Percentiles rank a stretch among this genome's conserved stretches.
phyloP scores from a whole-genome alignment of 805 yeast genomes.

The Suhomyces prunicola region DNA sequence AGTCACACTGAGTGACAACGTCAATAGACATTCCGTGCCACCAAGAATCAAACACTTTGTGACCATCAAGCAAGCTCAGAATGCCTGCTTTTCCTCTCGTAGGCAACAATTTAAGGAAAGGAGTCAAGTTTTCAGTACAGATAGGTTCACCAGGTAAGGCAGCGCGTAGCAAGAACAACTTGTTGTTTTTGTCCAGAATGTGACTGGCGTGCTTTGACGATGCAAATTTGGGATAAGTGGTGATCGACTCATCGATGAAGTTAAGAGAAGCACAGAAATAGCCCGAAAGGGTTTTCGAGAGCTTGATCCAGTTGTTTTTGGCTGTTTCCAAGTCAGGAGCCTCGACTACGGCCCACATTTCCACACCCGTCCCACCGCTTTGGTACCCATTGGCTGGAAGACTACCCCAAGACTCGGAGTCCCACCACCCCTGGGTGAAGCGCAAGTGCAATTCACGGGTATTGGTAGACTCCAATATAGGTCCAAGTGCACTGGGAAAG shows the following conservation, averaged over 20 bases:
- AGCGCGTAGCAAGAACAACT: conserved; percentile 65
- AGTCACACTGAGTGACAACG: conserved; percentile 51
- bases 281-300: conserved; percentile 80
- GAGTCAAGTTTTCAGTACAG: conserved; percentile 95
- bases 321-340: conserved; percentile 57
- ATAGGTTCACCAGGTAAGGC: conserved; percentile 93
- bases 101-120: conserved; percentile 84
- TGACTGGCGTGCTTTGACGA: conserved; percentile 28
- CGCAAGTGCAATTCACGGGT: conserved; percentile 78
- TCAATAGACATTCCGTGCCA: conserved; percentile 96
- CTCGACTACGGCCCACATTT: conserved; percentile 82
- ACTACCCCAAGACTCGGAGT: conserved; percentile 80
- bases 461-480: conserved; percentile 62
- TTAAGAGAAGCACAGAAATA: conserved; percentile 93
- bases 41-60: conserved; percentile 80
- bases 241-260: conserved; percentile 74
- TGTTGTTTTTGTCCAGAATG: conserved; percentile 27
- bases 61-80: conserved; percentile 83
- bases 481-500: conserved; percentile 81
- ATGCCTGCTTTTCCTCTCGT: conserved; percentile 90
- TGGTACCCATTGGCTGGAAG: conserved; percentile 67
- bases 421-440: conserved; percentile 96
- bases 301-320: conserved; percentile 60
- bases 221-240: conserved; percentile 57
- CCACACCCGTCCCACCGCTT: conserved; percentile 95